These are phyloP conservation scores for Cryptococcus sp. DNA, from an alignment of 1,284 basidiomycete genomes.

Conservation along the genomic window DNA sequence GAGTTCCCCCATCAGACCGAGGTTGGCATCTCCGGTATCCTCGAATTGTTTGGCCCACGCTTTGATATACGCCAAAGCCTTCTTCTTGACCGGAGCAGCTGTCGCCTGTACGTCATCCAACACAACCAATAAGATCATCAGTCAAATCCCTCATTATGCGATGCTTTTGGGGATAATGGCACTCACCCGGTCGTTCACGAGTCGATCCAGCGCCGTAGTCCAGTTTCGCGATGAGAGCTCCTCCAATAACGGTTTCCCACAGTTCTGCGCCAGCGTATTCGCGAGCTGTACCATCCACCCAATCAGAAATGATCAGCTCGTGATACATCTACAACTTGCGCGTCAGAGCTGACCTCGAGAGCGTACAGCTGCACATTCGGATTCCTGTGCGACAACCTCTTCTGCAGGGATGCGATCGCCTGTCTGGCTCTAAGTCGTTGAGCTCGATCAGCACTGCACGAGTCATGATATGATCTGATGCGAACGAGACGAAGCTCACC, in stretches of 20 bases:
- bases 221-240: conserved; percentile 90
- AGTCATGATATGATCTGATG: background rate
- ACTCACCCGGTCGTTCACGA: conserved; percentile 83
- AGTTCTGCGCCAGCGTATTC: conserved; percentile 90
- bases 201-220: conserved; percentile 80
- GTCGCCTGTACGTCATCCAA: conserved; percentile 66
- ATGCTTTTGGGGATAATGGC: background rate
- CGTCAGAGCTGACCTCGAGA: conserved; percentile 59
- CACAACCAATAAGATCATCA: background rate
- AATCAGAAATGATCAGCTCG: background rate
- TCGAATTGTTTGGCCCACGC: conserved; percentile 86
- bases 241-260: conserved; percentile 73
- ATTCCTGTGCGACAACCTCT: conserved; percentile 88
- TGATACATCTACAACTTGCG: background rate
- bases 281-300: conserved; percentile 60
- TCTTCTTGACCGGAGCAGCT: conserved; percentile 81
- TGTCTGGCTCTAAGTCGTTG: conserved; percentile 72
- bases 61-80: conserved; percentile 72
- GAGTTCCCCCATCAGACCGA: conserved; percentile 90
- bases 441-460: background rate
- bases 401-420: conserved; percentile 81
- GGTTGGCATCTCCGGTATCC: conserved; percentile 63
- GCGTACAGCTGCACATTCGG: conserved; percentile 96
- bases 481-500: conserved; percentile 59
- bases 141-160: background rate